Percentiles rank a stretch among this genome's conserved stretches.
These are phyloP conservation scores for Chaetomiaceae sp. DNA, from an alignment of 2,329 filamentous ascomycete genomes.

Conservation along the genomic window DNA sequence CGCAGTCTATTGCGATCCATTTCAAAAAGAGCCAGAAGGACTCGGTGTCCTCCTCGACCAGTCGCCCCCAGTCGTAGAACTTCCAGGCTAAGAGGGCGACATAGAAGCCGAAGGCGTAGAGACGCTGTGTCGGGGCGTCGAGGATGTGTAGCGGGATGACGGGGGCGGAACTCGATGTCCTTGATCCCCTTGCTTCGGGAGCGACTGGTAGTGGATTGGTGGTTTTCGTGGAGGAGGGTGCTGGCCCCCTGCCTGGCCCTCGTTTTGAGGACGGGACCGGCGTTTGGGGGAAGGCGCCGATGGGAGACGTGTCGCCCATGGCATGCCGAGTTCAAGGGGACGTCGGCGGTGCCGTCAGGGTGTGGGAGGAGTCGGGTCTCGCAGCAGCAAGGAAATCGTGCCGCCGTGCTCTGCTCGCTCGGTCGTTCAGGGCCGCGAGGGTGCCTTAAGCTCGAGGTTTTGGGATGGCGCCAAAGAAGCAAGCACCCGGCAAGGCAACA, in stretches of 20 bases:
- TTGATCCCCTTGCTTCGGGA: constrained; percentile 37
- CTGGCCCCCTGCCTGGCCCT: constrained; percentile 18
- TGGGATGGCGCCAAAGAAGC: background rate
- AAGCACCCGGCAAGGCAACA: background rate
- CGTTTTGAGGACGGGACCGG: constrained; percentile 22
- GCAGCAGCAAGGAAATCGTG: background rate
- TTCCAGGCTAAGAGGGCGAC: constrained; percentile 73
- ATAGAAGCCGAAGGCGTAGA: constrained; percentile 83
- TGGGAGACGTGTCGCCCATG: constrained; percentile 21
- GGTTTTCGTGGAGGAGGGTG: constrained; percentile 8
- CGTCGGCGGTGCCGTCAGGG: background rate
- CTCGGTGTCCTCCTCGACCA: constrained; percentile 76
- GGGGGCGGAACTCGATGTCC: constrained; percentile 43
- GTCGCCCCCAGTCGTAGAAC: constrained; percentile 76
- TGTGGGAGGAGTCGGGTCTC: background rate
- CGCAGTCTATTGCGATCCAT: constrained; percentile 83
- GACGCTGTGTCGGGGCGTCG: constrained; percentile 85
- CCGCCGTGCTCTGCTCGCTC: too few species aligned
- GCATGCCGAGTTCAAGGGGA: constrained; percentile 23
- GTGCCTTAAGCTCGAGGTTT: background rate
- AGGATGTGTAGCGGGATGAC: constrained; percentile 76
- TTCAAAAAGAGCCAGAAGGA: constrained; percentile 92
- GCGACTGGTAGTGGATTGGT: constrained; percentile 40
- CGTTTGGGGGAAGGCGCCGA: constrained; percentile 28
- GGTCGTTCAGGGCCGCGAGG: background rate